phyloP scores from a whole-genome alignment of 2,329 filamentous ascomycete genomes.

The Achaetomium macrosporum region DNA sequence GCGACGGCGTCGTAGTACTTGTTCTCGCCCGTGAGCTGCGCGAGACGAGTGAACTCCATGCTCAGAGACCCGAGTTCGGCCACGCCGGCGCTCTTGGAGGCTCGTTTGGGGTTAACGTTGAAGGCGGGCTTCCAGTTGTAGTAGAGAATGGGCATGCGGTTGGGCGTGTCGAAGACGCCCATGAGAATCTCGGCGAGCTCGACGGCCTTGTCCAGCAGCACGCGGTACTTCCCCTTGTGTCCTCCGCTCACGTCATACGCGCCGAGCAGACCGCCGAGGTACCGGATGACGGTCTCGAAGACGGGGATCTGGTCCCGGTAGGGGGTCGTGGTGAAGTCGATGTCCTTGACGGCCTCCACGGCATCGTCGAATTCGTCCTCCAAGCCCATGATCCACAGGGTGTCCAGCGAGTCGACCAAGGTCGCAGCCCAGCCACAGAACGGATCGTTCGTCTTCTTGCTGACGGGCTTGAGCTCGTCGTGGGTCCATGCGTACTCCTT shows the following conservation, averaged over 20 bases:
- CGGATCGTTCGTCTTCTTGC: conserved; percentile 62
- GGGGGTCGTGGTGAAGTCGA: conserved; percentile 74
- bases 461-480: conserved; percentile 76
- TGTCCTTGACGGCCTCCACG: conserved; percentile 59
- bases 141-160: conserved; percentile 81
- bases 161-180: conserved; percentile 83
- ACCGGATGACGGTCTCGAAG: conserved; percentile 89
- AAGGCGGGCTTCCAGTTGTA: conserved; percentile 69
- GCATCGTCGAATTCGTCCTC: conserved; percentile 75
- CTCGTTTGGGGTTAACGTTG: conserved; percentile 58
- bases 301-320: conserved; percentile 67
- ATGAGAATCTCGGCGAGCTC: conserved; percentile 77
- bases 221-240: conserved; percentile 47
- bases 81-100: conserved; percentile 48
- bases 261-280: conserved; percentile 76
- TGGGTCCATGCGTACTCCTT: conserved; percentile 73
- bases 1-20: conserved; percentile 89
- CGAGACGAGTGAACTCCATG: conserved; percentile 83
- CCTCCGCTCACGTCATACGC: conserved; percentile 81
- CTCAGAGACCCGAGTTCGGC: conserved; percentile 75
- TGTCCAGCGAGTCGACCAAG: conserved; percentile 75
- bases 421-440: conserved; percentile 93
- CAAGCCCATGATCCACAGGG: conserved; percentile 80
- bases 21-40: conserved; percentile 73
- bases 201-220: conserved; percentile 70